Percentiles rank a stretch among this genome's conserved stretches.
These are phyloP conservation scores for Phycomyces nitens DNA, from an alignment of 192 early-diverging fungal genomes.

Conservation along the genomic window DNA sequence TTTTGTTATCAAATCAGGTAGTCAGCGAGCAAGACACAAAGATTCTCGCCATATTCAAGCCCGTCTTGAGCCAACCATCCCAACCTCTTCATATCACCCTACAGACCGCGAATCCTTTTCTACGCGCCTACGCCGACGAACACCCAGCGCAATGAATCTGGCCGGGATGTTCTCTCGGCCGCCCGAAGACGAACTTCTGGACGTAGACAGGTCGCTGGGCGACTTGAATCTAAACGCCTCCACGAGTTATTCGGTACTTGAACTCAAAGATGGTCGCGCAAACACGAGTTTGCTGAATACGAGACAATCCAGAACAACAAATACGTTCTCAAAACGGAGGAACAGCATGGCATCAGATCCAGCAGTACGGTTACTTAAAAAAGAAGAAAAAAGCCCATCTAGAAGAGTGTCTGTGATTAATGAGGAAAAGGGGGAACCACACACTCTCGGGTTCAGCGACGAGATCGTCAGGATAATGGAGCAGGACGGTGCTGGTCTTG, in stretches of 20 bases:
- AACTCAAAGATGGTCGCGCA: conserved; percentile 7
- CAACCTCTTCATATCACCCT: neutral
- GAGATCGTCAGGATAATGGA: conserved; percentile 2
- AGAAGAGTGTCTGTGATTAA: neutral
- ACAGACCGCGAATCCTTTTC: conserved; percentile 7
- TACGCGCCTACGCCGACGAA: conserved; percentile 12
- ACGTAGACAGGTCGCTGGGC: neutral
- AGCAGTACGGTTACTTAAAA: neutral
- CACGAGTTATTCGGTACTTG: conserved; percentile 7
- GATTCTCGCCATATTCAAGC: neutral
- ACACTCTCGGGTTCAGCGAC: neutral
- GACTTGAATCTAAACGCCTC: neutral
- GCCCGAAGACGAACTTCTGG: neutral
- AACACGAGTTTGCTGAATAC: neutral
- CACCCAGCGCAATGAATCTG: conserved; percentile 10
- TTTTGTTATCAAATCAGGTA: conserved; percentile 18
- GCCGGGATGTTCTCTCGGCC: neutral
- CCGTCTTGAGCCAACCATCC: neutral
- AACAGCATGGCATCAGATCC: neutral
- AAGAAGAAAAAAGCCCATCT: neutral
- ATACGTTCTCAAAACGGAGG: neutral
- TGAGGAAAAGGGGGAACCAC: conserved; percentile 13
- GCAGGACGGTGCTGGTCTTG: neutral
- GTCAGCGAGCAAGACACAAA: conserved; percentile 15
- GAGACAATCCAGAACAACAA: neutral